A percentile compares a stretch with the other conserved stretches of the same genome.
These are phyloP conservation scores for Apiospora phragmitis DNA, from an alignment of 2,329 filamentous ascomycete species.

Conservation along the genomic window DNA sequence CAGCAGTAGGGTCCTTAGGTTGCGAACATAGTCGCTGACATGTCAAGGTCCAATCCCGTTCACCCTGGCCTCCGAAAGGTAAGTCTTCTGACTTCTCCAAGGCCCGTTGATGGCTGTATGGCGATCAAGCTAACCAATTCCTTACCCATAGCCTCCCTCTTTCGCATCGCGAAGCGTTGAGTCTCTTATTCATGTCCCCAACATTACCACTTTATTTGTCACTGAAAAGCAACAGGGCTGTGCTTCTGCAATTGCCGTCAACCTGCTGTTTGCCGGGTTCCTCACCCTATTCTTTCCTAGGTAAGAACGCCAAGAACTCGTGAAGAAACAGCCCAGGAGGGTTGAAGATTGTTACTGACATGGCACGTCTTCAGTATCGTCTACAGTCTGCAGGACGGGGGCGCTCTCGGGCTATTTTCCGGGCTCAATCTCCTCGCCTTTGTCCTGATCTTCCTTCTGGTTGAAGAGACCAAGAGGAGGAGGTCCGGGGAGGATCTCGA, in stretches of 20 bases:
- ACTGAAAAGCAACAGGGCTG: constrained; percentile 31
- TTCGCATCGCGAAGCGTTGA: not conserved
- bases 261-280: constrained; percentile 47
- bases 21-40: not conserved
- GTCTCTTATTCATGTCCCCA: not conserved
- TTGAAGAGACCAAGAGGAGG: constrained; percentile 43
- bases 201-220: too few relatives aligned
- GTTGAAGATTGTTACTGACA: not conserved
- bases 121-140: too few relatives aligned
- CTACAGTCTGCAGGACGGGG: constrained; percentile 29
- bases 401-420: constrained; percentile 45
- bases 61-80: constrained; percentile 47
- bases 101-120: not conserved
- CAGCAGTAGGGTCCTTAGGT: not conserved
- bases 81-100: not conserved
- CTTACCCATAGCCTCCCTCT: not conserved
- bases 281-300: constrained; percentile 44
- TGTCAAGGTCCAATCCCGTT: constrained; percentile 47
- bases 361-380: constrained; percentile 22
- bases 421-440: constrained; percentile 47
- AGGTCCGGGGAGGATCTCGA: constrained; percentile 43
- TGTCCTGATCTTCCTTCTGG: constrained; percentile 43
- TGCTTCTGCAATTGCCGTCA: constrained; percentile 47
- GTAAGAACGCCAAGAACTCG: constrained; percentile 13
- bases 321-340: not conserved